Evolutionary conservation across 192 early-diverging fungal species (phyloP), one percentile per base, ranked within the genome.

Genomic region (Podila epicladia): DNA sequence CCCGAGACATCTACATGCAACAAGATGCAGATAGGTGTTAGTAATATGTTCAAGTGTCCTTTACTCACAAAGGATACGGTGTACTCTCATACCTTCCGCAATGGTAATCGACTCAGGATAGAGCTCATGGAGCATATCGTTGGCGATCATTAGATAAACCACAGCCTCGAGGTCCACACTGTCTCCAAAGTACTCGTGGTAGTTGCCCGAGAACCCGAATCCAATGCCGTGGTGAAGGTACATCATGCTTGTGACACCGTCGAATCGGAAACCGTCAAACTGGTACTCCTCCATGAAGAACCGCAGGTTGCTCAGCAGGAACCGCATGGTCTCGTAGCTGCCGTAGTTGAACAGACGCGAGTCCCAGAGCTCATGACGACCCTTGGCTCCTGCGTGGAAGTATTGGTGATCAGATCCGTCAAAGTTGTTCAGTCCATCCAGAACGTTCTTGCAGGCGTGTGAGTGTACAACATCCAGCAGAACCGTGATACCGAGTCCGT

Each of bases 181-280:
- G 38, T 91, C 92, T 51, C 88, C 86, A 91, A 98, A 98, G 84
- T 98, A 98, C 75, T 98, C 96, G 64, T 93, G 82, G 82, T 98
- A 98, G 69, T 91, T 87, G 59, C 97, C 97, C 66, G 91, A 91
- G 79, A 98, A 98, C 0, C 93, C 97, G 38, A 91, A 93, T 2
- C 91, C 94, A 49, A 98, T 94, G 32, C 97, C 97, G 83, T 98
- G 97, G 82, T 98, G 97, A 33, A 79, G 83, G 83, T 98, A 98
- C 60, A 98, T 88, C 94, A 98, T 97, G 55, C 91, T 93, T 4
- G 97, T 98, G 33, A 98, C 96, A 32, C 96, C 97, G 84, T 98
- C 97, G 67, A 98, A 98, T 57, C 97, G 91, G 91, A 98, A 97
- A 31, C 97, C 97, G 83, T 98, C 97, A 76, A 98, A 95, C n/a